Evolutionary conservation across 2,329 filamentous ascomycete genomes (phyloP), one percentile per base, ranked within the genome.

Genomic region (Mycosphaerella arachidis): DNA sequence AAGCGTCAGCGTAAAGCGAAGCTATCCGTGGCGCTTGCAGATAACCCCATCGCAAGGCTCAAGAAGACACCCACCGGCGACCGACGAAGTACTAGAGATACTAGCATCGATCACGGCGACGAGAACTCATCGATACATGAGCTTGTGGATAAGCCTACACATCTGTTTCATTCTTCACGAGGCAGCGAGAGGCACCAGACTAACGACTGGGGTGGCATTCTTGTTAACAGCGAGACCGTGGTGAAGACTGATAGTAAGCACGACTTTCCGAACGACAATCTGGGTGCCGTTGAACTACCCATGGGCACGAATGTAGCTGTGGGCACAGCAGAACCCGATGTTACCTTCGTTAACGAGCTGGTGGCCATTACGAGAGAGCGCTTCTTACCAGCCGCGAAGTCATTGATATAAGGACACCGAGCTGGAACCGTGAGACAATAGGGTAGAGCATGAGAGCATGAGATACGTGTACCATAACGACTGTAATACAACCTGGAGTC

Each of bases 261-360:
- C 53, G 71, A 70, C 35, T 67, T 64, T 45, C 61, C 60, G 40
- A 52, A 57, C 48, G 62, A 64, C 24, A 58, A 55, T 24, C 6
- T 50, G 12, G 56, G 46, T 54, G 67, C 69, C 60, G 69, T 35
- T 35, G 31, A 57, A 20, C 66, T 74, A 13, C 75, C 59, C 1
- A 56, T 68, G 55, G 68, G 70, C 13, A 63, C 68, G 45, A 66
- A 65, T 30, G 69, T 70, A 2, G 69, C 67, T 16, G 66, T 71
- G 18, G 57, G 62, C 35, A 68, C 66, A n/a, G 73, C 73, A 16
- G 71, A 70, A 57, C 77, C 79, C 60, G 73, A 77, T 59, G 56
- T 56, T 10, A 79, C 76, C 0, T 70, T 78, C 66, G 76, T 74
- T 6, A 77, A 80, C 55, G 66, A 71, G 60, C 65, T 75, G 31